Evolutionary conservation across 1,139 yeast species (phyloP).

Genomic region (Lizanozyma gosingica): DNA sequence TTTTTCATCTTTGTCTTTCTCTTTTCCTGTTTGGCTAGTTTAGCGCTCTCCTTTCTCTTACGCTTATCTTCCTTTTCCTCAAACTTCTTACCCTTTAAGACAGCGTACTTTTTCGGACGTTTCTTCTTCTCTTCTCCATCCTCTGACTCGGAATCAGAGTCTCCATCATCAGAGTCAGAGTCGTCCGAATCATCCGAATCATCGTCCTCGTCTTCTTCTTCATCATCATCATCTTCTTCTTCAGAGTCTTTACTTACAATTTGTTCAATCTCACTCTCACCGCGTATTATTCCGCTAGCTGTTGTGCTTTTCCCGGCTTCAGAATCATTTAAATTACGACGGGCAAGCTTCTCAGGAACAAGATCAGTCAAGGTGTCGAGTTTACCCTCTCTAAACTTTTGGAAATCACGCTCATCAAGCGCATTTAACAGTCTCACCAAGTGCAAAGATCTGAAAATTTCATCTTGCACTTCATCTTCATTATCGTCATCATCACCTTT

Average conservation of each 20-base stretch:
- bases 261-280: constrained; percentile 9
- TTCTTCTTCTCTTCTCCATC: constrained; percentile 17
- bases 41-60: constrained; percentile 75
- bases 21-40: constrained; percentile 78
- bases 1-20: constrained; percentile 89
- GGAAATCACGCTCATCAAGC: constrained; percentile 81
- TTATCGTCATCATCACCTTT: constrained; percentile 39
- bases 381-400: constrained; percentile 71
- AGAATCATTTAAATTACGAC: constrained; percentile 9
- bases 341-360: constrained; percentile 26
- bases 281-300: constrained; percentile 10
- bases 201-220: constrained; percentile 25
- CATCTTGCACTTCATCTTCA: constrained; percentile 63
- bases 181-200: constrained; percentile 18
- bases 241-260: constrained; percentile 11
- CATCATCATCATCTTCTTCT: constrained; percentile 22
- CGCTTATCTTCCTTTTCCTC: constrained; percentile 84
- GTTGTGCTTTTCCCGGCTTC: constrained; percentile 14
- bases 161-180: constrained; percentile 25
- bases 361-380: constrained; percentile 66
- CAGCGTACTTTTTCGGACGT: constrained; percentile 33
- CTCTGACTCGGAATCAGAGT: constrained; percentile 9
- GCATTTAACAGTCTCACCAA: constrained; percentile 69
- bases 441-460: constrained; percentile 79
- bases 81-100: constrained; percentile 60